Base-by-base conservation (phyloP, 139 green algal genomes). In the Astrephomene gubernaculifera region DNA sequence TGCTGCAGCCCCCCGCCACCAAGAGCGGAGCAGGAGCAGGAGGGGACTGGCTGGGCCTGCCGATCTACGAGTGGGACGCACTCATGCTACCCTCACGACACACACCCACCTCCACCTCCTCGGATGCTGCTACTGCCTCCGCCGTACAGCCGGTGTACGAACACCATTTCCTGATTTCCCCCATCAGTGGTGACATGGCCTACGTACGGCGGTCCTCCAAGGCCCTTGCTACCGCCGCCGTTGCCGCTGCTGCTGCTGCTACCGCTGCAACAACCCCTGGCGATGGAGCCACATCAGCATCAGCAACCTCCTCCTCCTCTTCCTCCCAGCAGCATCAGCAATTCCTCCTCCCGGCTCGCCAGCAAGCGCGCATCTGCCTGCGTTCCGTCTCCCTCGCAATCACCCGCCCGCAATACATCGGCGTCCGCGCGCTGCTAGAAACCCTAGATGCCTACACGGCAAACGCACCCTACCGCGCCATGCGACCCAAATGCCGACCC, bases 391-490 rank as follows among this genome's bases (percentile, higher is more conserved):
- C 27, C 4, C 36, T 79, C 39, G 22, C 44, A 33, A 41, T 78
- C 0, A 64, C 19, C 24, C 74, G 63, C 33, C 41, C 70, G 57
- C 95, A 98, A 90, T 98, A 98, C 86, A 87, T 87, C 52, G 93
- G 89, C 49, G 73, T 92, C 29, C 95, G 96, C 69, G 88, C 91
- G 71, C 83, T 98, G 79, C 89, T 97, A 61, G 80, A 94, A 21
- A 86, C 90, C 41, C 88, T 97, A 71, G 94, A 95, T 17, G 57
- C 69, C 21, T 96, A 94, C 80, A 81, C 90, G 19, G 87, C 89
- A 71, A 44, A 91, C 88, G 65, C 90, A 84, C 92, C 93, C 24
- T 90, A 96, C 79, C 35, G 72, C 12, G 73, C 90, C 53, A 90
- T 97, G 75, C 84, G 94, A 21, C 95, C 95, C 10, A 60, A 43